Conservation (phyloP, 208 protist species). For the Endotrypanum monterogeii region DNA sequence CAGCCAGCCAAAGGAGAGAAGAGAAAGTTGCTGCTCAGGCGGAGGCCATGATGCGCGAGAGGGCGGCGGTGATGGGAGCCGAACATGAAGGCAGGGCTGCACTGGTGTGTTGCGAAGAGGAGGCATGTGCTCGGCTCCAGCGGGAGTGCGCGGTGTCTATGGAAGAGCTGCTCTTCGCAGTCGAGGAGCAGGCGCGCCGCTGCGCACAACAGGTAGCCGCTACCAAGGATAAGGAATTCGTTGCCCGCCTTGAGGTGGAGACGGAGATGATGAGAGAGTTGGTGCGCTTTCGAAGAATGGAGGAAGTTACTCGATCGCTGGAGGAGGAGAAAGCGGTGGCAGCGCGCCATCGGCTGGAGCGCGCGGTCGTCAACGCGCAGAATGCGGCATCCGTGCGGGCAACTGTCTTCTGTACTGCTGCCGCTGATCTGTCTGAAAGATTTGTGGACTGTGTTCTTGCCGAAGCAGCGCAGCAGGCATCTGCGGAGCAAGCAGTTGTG, state of each 20-base stretch:
- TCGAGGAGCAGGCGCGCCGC: not conserved
- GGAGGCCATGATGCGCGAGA: not conserved
- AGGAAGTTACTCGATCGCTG: not conserved
- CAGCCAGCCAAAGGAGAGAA: not conserved
- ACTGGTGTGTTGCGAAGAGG: not conserved
- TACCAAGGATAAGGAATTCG: not conserved
- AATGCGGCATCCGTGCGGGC: not conserved
- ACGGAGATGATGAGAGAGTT: not conserved
- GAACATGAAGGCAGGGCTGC: not conserved
- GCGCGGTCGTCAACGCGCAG: too few species aligned
- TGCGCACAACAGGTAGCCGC: not conserved
- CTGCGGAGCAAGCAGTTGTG: not conserved
- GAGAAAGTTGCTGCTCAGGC: not conserved
- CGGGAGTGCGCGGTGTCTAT: not conserved
- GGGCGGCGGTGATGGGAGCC: not conserved
- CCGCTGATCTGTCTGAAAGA: not conserved
- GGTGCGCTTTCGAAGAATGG: not conserved
- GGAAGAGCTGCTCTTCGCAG: not conserved
- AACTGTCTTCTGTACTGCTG: not conserved
- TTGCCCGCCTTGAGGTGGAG: not conserved
- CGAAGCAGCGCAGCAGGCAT: not conserved
- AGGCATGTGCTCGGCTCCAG: not conserved
- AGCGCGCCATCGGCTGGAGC: not conserved
- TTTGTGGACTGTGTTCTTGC: not conserved
- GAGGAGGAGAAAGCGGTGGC: not conserved